phyloP scores from a whole-genome alignment of 2,329 filamentous ascomycete genomes.

The Botryosphaeria dothidea region DNA sequence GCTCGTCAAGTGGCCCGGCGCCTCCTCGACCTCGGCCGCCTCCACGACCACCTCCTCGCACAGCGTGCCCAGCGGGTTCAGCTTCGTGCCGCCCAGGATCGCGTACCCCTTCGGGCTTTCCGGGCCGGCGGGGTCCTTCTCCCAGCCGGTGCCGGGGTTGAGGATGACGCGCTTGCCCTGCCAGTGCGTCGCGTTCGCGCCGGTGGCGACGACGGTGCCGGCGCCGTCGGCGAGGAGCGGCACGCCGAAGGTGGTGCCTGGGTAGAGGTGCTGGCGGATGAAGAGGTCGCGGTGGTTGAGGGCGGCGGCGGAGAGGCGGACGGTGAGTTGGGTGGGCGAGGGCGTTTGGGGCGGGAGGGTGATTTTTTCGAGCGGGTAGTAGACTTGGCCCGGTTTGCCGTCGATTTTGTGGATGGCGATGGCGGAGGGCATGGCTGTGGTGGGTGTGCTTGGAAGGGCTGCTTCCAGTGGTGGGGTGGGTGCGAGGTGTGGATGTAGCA shows the following conservation, averaged over 20 bases:
- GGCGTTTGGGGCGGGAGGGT: slow-evolving; percentile 31
- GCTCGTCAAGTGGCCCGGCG: slow-evolving; percentile 69
- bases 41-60: slow-evolving; percentile 72
- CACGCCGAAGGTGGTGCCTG: slow-evolving; percentile 74
- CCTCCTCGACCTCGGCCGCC: slow-evolving; percentile 72
- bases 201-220: slow-evolving; percentile 69
- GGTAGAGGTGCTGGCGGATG: slow-evolving; percentile 89
- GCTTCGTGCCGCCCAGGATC: slow-evolving; percentile 69
- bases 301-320: slow-evolving; percentile 75
- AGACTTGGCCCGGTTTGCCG: slow-evolving; percentile 85
- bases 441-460: background rate
- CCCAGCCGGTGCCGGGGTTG: slow-evolving; percentile 78
- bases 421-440: slow-evolving; percentile 49
- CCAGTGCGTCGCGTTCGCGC: slow-evolving; percentile 58
- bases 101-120: slow-evolving; percentile 67
- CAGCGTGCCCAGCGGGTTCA: slow-evolving; percentile 67
- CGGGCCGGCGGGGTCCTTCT: slow-evolving; percentile 68
- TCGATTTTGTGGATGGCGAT: slow-evolving; percentile 69
- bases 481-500: background rate
- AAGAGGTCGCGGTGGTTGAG: slow-evolving; percentile 97
- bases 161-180: slow-evolving; percentile 72
- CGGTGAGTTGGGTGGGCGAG: slow-evolving; percentile 62
- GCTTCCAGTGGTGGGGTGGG: background rate
- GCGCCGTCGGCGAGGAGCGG: slow-evolving; percentile 83
- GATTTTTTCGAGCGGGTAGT: slow-evolving; percentile 62